phyloP scores from a whole-genome alignment of 2,329 filamentous ascomycete species.

The Colletotrichum eleusines region DNA sequence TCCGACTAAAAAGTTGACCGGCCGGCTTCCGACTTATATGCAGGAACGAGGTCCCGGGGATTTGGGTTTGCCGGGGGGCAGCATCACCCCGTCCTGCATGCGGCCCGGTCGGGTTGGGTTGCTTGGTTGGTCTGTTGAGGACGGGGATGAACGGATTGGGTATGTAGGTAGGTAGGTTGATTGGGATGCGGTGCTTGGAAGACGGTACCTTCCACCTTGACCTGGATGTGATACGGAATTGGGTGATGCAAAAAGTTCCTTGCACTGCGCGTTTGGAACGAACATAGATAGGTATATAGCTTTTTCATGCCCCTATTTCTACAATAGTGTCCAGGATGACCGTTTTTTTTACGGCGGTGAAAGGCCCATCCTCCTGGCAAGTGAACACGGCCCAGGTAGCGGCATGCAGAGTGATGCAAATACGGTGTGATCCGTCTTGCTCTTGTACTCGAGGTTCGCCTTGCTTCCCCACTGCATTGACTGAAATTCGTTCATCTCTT shows the following conservation, averaged over 20 bases:
- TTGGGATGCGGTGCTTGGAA: too few relatives aligned
- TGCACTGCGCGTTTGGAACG: not conserved
- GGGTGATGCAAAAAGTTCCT: not conserved
- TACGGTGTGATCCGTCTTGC: too few relatives aligned
- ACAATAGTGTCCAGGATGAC: too few relatives aligned
- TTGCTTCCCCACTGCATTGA: not conserved
- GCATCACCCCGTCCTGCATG: not conserved
- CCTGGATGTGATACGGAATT: too few relatives aligned
- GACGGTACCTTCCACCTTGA: too few relatives aligned
- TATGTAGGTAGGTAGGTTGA: too few relatives aligned
- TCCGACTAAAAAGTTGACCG: too few relatives aligned
- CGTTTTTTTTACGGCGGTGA: too few relatives aligned
- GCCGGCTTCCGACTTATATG: not conserved
- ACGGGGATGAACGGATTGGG: not conserved
- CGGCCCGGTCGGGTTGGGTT: not conserved
- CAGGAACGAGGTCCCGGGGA: not conserved
- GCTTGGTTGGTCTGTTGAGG: not conserved
- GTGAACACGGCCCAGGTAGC: too few relatives aligned
- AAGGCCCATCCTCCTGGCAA: too few relatives aligned
- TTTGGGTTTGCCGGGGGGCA: not conserved
- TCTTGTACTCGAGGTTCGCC: conserved; percentile 3
- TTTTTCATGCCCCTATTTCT: not conserved
- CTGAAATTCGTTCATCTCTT: not conserved
- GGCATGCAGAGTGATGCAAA: conserved; percentile 1
- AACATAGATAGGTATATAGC: not conserved